phyloP scores from a whole-genome alignment of 176 grass and related monocot species.

The Bolboschoenus planiculmis region DNA sequence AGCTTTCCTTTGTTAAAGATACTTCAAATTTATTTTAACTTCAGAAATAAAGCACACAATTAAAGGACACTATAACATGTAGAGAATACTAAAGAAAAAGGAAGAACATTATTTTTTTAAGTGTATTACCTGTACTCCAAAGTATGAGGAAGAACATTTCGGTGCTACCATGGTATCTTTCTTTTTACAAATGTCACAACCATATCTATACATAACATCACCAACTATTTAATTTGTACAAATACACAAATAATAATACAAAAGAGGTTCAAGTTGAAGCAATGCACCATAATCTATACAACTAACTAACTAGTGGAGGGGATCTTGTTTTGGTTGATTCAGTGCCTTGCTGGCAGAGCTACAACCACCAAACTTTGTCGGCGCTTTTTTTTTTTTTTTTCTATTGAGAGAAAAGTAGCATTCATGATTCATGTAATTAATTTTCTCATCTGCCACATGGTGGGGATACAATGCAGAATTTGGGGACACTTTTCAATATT shows the following conservation, averaged over 20 bases:
- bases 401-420: neutral
- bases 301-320: neutral
- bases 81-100: neutral
- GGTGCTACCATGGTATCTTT: constrained; percentile 3
- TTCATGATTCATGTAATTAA: no score
- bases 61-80: neutral
- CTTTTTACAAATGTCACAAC: neutral
- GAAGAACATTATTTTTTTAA: neutral
- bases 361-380: constrained; percentile 17
- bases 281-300: neutral
- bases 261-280: neutral
- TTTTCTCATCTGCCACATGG: constrained; percentile 19
- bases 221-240: neutral
- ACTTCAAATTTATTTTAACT: neutral
- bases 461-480: neutral
- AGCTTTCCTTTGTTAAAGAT: neutral
- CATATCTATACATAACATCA: neutral
- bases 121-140: constrained; percentile 1
- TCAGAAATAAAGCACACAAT: neutral
- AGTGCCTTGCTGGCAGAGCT: neutral
- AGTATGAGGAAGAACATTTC: constrained; percentile 19
- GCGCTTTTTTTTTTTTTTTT: neutral
- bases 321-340: neutral
- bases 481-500: neutral
- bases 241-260: neutral